Evolutionary conservation across 257 asterid species (phyloP).

Genomic region (Plantago elongata): DNA sequence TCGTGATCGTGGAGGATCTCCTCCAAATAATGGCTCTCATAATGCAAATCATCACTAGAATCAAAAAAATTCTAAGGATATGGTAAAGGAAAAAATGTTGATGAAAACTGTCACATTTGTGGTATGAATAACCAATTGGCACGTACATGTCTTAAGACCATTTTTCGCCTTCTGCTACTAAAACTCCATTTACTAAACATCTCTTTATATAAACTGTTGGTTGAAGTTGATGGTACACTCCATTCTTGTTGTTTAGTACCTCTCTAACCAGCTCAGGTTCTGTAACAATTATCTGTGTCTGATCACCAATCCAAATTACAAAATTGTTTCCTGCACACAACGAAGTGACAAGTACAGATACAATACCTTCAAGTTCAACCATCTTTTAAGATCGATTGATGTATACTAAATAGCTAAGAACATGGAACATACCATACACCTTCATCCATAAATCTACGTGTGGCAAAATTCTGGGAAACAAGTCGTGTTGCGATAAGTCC

Average conservation of each 20-base stretch:
- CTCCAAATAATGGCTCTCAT: no score
- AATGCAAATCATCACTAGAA: no score
- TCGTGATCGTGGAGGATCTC: no score
- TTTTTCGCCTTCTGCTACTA: conserved; percentile 47
- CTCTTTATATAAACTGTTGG: conserved; percentile 33
- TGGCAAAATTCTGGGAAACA: conserved; percentile 35
- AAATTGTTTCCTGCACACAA: conserved; percentile 31
- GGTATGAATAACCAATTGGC: no score
- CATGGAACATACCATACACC: conserved; percentile 39
- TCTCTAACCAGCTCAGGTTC: conserved; percentile 41
- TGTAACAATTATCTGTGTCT: conserved; percentile 34
- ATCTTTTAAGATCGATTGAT: no score
- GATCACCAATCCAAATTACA: conserved; percentile 42
- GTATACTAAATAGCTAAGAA: not conserved
- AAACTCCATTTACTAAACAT: conserved; percentile 39
- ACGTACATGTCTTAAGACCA: conserved; percentile 49
- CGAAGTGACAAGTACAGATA: not conserved
- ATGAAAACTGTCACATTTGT: no score
- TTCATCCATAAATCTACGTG: conserved; percentile 51
- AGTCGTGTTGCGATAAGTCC: conserved; percentile 31
- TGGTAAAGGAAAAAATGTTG: no score
- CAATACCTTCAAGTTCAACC: not conserved
- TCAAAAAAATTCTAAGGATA: no score
- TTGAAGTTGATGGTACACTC: conserved; percentile 34
- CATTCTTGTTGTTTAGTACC: conserved; percentile 43